These are phyloP conservation scores for Fusarium foetens DNA, from an alignment of 2,329 filamentous ascomycete genomes.

Conservation along the genomic window DNA sequence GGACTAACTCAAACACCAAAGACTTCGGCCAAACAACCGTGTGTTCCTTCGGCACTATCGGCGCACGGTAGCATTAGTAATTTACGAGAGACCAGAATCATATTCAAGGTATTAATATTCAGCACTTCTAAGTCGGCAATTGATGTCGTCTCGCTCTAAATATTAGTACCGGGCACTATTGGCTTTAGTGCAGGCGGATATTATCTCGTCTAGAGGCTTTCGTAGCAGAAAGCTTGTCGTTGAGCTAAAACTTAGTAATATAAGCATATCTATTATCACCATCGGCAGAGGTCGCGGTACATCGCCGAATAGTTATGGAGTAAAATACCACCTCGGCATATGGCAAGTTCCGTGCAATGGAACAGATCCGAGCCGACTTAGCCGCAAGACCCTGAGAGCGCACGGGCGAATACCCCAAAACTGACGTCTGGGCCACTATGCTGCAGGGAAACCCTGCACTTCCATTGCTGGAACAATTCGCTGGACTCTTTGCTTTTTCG, in stretches of 20 bases:
- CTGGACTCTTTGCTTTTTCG: not conserved
- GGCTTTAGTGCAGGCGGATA: not conserved
- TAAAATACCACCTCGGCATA: not conserved
- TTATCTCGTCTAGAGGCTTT: not conserved
- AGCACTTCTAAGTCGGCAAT: not conserved
- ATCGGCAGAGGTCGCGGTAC: not conserved
- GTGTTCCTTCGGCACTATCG: not conserved
- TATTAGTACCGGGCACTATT: not conserved
- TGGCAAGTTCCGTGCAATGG: not conserved
- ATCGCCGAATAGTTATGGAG: not conserved
- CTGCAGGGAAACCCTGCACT: not conserved
- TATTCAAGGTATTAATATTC: fast-evolving
- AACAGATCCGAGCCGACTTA: not conserved
- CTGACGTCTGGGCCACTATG: not conserved
- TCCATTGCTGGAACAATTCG: not conserved
- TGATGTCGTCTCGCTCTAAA: not conserved
- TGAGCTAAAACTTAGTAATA: not conserved
- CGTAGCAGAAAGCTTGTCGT: not conserved
- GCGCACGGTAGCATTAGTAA: not conserved
- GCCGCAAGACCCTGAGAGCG: not conserved
- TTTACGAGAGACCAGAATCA: too few relatives aligned
- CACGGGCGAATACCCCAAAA: not conserved
- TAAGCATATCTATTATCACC: not conserved
- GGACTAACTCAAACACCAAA: not conserved
- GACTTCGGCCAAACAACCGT: fast-evolving